phyloP scores from a whole-genome alignment of 2,329 filamentous ascomycete genomes.

The Xylariaceae sp. region DNA sequence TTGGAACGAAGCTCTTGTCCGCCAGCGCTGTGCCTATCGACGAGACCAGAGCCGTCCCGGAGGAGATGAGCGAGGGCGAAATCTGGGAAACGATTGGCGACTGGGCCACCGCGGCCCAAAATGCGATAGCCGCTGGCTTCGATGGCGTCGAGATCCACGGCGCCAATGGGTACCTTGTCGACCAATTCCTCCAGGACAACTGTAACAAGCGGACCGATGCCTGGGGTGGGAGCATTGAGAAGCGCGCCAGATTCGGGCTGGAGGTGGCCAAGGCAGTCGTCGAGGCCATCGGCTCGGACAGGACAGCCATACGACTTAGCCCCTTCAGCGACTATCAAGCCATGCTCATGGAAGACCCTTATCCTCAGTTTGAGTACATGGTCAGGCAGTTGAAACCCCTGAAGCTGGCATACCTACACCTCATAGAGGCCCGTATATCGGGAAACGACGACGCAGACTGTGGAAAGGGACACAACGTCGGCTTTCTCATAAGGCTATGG shows the following conservation, averaged over 20 bases:
- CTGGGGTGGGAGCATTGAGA: constrained; percentile 54
- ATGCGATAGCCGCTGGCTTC: constrained; percentile 59
- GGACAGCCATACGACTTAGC: constrained; percentile 45
- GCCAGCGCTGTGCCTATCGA: constrained; percentile 37
- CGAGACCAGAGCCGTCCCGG: constrained; percentile 49
- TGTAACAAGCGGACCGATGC: constrained; percentile 52
- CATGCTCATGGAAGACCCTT: constrained; percentile 53
- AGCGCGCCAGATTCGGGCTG: constrained; percentile 47
- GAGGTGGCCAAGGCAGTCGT: constrained; percentile 50
- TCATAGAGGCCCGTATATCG: constrained; percentile 49
- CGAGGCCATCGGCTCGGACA: constrained; percentile 46
- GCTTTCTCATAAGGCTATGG: constrained; percentile 43
- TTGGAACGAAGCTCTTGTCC: constrained; percentile 45
- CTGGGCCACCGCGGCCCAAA: constrained; percentile 51
- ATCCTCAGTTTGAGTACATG: constrained; percentile 54
- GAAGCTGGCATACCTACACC: constrained; percentile 52
- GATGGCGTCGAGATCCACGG: constrained; percentile 55
- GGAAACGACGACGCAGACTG: constrained; percentile 34
- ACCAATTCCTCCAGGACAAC: constrained; percentile 53
- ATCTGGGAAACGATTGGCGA: constrained; percentile 61
- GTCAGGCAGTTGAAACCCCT: constrained; percentile 44
- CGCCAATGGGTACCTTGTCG: constrained; percentile 48
- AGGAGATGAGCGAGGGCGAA: constrained; percentile 60
- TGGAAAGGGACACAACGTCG: constrained; percentile 31
- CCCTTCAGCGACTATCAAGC: constrained; percentile 53